phyloP scores from a whole-genome alignment of 2,329 filamentous ascomycete genomes.

The Neocucurbitaria cava region DNA sequence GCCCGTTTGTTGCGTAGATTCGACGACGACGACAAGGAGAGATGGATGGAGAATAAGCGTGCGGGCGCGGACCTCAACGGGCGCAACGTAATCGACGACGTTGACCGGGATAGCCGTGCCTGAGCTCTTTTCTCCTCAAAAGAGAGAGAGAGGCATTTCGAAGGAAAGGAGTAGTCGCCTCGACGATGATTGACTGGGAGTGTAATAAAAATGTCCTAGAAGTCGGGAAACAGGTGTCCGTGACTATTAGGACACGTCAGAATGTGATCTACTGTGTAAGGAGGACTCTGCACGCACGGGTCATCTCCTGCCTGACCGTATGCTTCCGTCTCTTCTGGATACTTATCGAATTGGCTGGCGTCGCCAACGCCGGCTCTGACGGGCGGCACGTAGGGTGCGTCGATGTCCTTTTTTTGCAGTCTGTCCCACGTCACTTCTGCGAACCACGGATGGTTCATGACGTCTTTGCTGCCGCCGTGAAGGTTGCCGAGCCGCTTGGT shows the following conservation, averaged over 20 bases:
- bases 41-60: background rate
- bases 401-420: slow-evolving; percentile 92
- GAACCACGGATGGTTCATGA: slow-evolving; percentile 97
- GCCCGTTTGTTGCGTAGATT: slow-evolving; percentile 6
- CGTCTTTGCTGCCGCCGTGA: slow-evolving; percentile 87
- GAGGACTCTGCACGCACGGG: slow-evolving; percentile 70
- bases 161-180: slow-evolving; percentile 5
- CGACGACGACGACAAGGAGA: background rate
- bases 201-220: slow-evolving; percentile 25
- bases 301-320: slow-evolving; percentile 83
- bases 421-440: slow-evolving; percentile 97
- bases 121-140: slow-evolving; percentile 4
- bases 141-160: background rate
- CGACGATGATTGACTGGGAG: background rate
- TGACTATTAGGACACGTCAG: slow-evolving; percentile 44
- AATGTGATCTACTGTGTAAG: slow-evolving; percentile 32
- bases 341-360: slow-evolving; percentile 96
- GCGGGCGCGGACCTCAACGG: slow-evolving; percentile 13
- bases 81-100: slow-evolving; percentile 12
- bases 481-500: slow-evolving; percentile 95
- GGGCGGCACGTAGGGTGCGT: slow-evolving; percentile 95
- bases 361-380: slow-evolving; percentile 94
- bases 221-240: slow-evolving; percentile 44
- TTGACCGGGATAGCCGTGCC: slow-evolving; percentile 17
- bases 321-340: slow-evolving; percentile 93